Evolutionary conservation across 441 rosid genomes (phyloP), one percentile per base, ranked within the genome.

Genomic region (Erysimum pusillum): DNA sequence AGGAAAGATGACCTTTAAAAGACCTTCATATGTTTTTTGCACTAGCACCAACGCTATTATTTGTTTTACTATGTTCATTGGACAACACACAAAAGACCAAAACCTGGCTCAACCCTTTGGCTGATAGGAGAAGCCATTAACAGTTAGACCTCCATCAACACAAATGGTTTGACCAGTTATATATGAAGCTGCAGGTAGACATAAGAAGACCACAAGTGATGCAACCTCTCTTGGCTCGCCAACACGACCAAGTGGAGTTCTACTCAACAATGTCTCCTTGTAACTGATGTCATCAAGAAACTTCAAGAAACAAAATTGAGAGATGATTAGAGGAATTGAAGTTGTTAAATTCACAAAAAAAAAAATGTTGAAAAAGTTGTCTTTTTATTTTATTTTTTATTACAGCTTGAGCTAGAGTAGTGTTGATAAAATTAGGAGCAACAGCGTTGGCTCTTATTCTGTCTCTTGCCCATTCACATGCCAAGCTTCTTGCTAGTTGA

Each of bases 111-210:
- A 73, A 73, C 64, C 63, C 0, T 65, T 48, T 35, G 31, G 49
- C 12, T 67, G 41, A 48, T 67, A 67, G 22, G 78, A 60, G 69
- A 90, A 88, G 8, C 91, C 93, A 31, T 90, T 83, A 32, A 71
- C 94, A 9, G 88, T 69, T 76, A 82, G 71, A 60, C 96, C 97
- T 62, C 96, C 98, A 54, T 93, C 97, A 9, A 91, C 93, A 11
- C 87, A 82, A 67, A 89, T 85, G 70, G 89, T 64, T 69, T 89
- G 96, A 34, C 97, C 98, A 0, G 96, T 91, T 14, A 90, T 90
- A 76, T 90, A 91, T 11, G 96, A 87, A 49, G 96, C 84, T 12
- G 91, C 88, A 1, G 96, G 96, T 11, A 90, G 78, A 84, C 93
- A 87, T 41, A 90, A 84, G 76, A 80, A 92, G 1, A 81, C 90